Conservation (phyloP, 129 eudicot genomes). For the Artemisia annua region DNA sequence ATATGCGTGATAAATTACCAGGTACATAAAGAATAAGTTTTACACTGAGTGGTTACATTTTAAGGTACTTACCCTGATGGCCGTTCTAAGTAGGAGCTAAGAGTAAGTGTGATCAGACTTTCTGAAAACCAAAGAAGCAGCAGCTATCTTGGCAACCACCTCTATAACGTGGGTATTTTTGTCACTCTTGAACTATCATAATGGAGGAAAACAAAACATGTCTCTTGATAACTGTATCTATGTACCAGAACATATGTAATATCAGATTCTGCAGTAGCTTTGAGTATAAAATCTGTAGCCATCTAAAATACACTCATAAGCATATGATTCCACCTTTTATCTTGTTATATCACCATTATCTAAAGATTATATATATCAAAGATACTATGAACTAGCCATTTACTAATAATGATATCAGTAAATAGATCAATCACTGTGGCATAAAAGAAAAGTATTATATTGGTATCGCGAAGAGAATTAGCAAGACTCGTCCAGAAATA, state of each 20-base stretch:
- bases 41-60: neutral
- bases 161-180: neutral
- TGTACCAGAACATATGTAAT: neutral
- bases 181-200: neutral
- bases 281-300: neutral
- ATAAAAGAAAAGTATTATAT: neutral
- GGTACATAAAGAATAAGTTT: neutral
- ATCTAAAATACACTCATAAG: neutral
- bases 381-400: neutral
- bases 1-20: neutral
- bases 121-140: neutral
- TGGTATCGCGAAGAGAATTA: neutral
- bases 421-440: neutral
- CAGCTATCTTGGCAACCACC: neutral
- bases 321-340: neutral
- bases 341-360: neutral
- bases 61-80: neutral
- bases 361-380: neutral
- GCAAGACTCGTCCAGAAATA: neutral
- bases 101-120: neutral
- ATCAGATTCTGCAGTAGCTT: neutral
- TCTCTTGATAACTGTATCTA: neutral
- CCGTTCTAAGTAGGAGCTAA: neutral
- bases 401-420: neutral
- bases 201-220: neutral